Percentiles rank a stretch among this genome's conserved stretches.
These are phyloP conservation scores for Fusarium citri DNA, from an alignment of 2,329 filamentous ascomycete genomes.

Conservation along the genomic window DNA sequence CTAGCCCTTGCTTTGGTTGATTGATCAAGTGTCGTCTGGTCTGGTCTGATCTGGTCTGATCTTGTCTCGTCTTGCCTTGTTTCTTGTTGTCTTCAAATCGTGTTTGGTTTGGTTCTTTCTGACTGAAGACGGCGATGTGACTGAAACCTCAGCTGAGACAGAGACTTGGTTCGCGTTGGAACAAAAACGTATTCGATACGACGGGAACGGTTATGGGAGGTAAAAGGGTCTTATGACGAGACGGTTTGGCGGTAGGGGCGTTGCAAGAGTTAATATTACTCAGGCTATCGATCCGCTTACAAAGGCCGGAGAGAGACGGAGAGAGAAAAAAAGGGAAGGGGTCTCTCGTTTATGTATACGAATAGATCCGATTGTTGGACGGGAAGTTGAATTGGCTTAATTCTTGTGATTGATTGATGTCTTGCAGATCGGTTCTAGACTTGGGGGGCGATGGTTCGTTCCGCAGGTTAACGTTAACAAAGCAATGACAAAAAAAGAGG, in stretches of 20 bases:
- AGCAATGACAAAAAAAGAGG: slow-evolving; percentile 10
- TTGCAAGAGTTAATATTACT: slow-evolving; percentile 13
- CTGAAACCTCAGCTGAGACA: slow-evolving; percentile 40
- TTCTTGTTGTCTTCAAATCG: slow-evolving; percentile 19
- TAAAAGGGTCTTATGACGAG: slow-evolving; percentile 10
- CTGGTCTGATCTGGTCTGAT: not conserved
- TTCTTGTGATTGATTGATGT: slow-evolving; percentile 17
- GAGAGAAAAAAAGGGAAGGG: not conserved
- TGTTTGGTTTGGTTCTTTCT: slow-evolving; percentile 2
- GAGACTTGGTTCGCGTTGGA: slow-evolving; percentile 5
- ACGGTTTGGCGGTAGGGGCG: not conserved
- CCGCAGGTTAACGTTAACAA: not conserved
- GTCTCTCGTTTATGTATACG: slow-evolving; percentile 16
- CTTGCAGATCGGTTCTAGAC: slow-evolving; percentile 35
- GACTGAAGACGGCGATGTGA: slow-evolving; percentile 34
- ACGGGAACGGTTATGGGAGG: slow-evolving; percentile 7
- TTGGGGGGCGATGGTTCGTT: slow-evolving; percentile 25
- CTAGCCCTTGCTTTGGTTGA: slow-evolving; percentile 16
- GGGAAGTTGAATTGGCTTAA: slow-evolving; percentile 22
- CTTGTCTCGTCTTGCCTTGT: slow-evolving; percentile 1
- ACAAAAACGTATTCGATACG: slow-evolving; percentile 13
- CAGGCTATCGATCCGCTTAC: slow-evolving; percentile 28
- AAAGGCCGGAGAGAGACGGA: not conserved
- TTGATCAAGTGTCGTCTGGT: not conserved
- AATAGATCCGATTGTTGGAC: slow-evolving; percentile 7